Base-by-base conservation (phyloP, 345 rosid species). In the Kernera saxatilis region DNA sequence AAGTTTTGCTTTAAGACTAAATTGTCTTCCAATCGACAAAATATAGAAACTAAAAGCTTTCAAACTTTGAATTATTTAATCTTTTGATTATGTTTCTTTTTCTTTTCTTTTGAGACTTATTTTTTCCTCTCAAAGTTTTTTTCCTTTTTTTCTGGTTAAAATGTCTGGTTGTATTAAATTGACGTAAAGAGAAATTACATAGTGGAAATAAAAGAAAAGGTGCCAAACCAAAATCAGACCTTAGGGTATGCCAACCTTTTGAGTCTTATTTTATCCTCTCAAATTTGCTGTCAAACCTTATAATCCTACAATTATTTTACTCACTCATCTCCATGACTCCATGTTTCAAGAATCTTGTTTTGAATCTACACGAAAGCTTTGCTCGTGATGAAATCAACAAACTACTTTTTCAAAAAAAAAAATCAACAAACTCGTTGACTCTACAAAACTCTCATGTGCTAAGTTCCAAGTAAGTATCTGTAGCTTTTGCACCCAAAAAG, bases 401-500 rank as follows among this genome's bases (percentile, higher is more conserved):
- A 30, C 12, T 10, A n/a, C n/a, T n/a, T n/a, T n/a, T n/a, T n/a
- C n/a, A n/a, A n/a, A n/a, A n/a, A n/a, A n/a, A n/a, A n/a, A 45
- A 9, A 18, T 10, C 51, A 65, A 58, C 51, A 18, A 48, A 30
- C 12, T 10, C 71, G 71, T 73, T 65, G 67, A 73, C 77, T 56
- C 58, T 37, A 6, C 33, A 56, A 29, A 21, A 32, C 2, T 37
- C 33, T 57, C 77, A 48, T 48, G 53, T 65, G 51, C 51, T 64
- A 46, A 65, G 40, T 44, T 54, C 43, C 35, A 36, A 55, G 65
- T 55, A 73, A 36, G 59, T 45, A 72, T 17, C 0, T 12, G 1
- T 54, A 35, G 50, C 58, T 26, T 62, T 18, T 26, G 48, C 35
- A 14, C 41, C 21, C 22, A 6, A 12, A 26, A 5, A 21, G 0